A percentile compares a stretch with the other conserved stretches of the same genome.
These are phyloP conservation scores for Choiromyces venosus DNA, from an alignment of 495 filamentous ascomycete genomes.

Conservation along the genomic window DNA sequence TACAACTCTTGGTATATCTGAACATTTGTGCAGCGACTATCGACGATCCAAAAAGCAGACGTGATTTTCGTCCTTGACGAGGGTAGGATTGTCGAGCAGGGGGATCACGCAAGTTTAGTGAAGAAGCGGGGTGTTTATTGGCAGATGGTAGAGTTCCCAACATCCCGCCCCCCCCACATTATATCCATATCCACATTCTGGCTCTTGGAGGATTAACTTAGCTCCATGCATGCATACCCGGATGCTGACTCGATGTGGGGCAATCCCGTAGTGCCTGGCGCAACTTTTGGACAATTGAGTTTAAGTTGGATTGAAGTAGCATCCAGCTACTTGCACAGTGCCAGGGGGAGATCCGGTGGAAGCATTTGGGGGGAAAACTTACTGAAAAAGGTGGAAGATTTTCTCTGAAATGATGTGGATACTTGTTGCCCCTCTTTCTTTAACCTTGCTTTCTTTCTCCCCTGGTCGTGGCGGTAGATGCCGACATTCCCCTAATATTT, in stretches of 20 bases:
- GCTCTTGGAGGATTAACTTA: neutral
- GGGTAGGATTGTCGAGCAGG: slow-evolving; percentile 43
- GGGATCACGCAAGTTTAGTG: slow-evolving; percentile 43
- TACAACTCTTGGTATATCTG: neutral
- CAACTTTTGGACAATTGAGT: neutral
- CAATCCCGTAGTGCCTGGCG: neutral
- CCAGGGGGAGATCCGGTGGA: neutral
- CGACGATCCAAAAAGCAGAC: slow-evolving; percentile 44
- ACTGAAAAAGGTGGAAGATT: neutral
- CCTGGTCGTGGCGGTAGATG: neutral
- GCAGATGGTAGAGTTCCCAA: slow-evolving; percentile 37
- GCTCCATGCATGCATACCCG: too few species aligned
- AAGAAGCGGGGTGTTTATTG: slow-evolving; percentile 42
- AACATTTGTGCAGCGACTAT: slow-evolving; percentile 26
- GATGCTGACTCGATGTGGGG: neutral
- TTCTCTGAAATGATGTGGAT: neutral
- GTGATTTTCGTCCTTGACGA: slow-evolving; percentile 43
- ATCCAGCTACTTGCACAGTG: neutral
- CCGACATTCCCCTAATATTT: neutral
- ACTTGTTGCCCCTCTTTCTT: neutral
- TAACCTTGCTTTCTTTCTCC: neutral
- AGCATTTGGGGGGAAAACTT: neutral
- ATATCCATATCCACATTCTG: too few species aligned
- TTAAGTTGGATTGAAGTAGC: neutral
- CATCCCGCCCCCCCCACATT: neutral